These are phyloP conservation scores for Cryptococcus neoformans DNA, from an alignment of 1,284 basidiomycete species.

Conservation along the genomic window DNA sequence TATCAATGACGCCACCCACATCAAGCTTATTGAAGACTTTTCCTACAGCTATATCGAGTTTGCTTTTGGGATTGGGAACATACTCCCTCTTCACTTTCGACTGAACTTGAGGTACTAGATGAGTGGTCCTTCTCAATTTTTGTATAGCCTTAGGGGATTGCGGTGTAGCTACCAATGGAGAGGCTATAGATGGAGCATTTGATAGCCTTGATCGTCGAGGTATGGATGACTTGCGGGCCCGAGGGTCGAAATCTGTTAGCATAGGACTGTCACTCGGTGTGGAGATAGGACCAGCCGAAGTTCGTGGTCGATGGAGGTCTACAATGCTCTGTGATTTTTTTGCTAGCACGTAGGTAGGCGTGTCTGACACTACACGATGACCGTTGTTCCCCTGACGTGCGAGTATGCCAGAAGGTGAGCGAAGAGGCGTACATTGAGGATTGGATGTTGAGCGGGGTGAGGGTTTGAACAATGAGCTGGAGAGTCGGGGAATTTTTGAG, in stretches of 20 bases:
- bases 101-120: not conserved
- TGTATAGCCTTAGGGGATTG: not conserved
- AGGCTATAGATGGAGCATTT: not conserved
- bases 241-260: not conserved
- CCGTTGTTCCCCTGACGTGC: conserved; percentile 1
- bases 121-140: not conserved
- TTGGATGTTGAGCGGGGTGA: not conserved
- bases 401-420: not conserved
- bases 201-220: not conserved
- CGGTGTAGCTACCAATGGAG: not conserved
- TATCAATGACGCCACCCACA: conserved; percentile 49
- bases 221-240: not conserved
- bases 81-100: conserved; percentile 59
- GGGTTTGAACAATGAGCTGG: conserved; percentile 12
- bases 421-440: not conserved
- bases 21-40: conserved; percentile 84
- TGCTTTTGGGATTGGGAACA: conserved; percentile 77
- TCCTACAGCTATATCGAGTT: conserved; percentile 86
- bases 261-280: not conserved
- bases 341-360: conserved; percentile 7
- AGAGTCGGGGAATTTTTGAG: conserved; percentile 9
- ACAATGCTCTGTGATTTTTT: not conserved
- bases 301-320: not conserved
- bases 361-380: conserved; percentile 19
- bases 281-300: not conserved